Base-by-base conservation (phyloP, 331 rosid species). In the Rosa hybrid region DNA sequence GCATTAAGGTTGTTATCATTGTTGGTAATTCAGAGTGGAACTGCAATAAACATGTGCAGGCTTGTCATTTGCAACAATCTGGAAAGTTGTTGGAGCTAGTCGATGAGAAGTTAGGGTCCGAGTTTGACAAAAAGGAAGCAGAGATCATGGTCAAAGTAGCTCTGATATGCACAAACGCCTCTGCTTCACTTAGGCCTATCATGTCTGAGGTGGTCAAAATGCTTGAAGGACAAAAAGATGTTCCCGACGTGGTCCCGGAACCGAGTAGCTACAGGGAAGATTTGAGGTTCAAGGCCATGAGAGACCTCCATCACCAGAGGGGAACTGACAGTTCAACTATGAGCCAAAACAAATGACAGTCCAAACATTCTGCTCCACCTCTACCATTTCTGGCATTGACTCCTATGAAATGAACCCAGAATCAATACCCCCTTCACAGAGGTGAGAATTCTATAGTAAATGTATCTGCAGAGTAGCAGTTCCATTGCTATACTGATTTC, bases 181-280 rank as follows among this genome's bases (percentile, higher is more conserved):
- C 97, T 0, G 83, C 97, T 2, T 91, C 93, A 1, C 80, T 83
- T 38, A 79, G 98, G 87, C 98, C 97, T 67, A 74, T 78, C 5
- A 94, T 94, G 94, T 88, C 94, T 13, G 94, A 91, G 82, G 97
- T 86, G 48, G 93, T 91, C 70, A 86, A 79, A 72, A 90, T 93
- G 97, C 95, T 94, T 3, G 92, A 91, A 90, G 97, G 92, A 80
- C 82, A 84, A 83, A 68, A 8, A 6, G 30, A 42, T 13, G 86
- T 92, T 82, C 97, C 98, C 7, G 86, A 88, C 34, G 53, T 64
- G 80, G 50, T 81, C 71, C 91, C 87, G 2, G 87, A 91, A 27
- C 70, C 84, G 21, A 84, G 89, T 46, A 10, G 14, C 62, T 77
- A 77, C 3, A 21, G 13, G 5, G 91, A 86, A 53, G 97, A 91